Base-by-base conservation (phyloP, 2,329 filamentous ascomycete species). In the Talaromyces albobiverticillius region DNA sequence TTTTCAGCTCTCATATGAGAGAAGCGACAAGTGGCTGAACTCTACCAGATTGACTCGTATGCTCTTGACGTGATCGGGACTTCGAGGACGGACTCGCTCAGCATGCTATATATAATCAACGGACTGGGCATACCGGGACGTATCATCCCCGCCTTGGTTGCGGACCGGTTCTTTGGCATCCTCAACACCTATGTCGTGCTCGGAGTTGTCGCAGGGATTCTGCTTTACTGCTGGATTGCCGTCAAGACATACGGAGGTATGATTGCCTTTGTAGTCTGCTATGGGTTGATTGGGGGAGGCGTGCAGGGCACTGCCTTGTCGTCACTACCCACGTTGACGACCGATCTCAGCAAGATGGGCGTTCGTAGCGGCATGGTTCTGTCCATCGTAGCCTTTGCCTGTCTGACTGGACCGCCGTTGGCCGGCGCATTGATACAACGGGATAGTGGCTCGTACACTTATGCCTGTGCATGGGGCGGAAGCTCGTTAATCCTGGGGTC, bases 301-400 rank as follows among this genome's bases (percentile, higher is more conserved):
- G 49, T 49, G 14, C 50, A 53, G 32, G 49, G 45, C 3, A 67
- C 89, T 13, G 88, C 89, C 60, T 85, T 86, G 0, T 83, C 85
- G 0, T 81, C 79, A 0, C 63, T 87, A 32, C 80, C 79, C 79
- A 78, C 40, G 67, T 83, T 55, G 81, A 78, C 1, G 73, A 73
- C 0, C 76, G 47, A 84, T 60, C 55, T 81, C 55, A 75, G 74
- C 58, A 82, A 80, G 64, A 70, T 72, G 7, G 81, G 81, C 0
- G 76, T 79, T 14, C 69, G 80, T 16, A 79, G 82, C 66, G 81
- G 81, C 0, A 81, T 82, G 77, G 73, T 79, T 4, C 77, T 83
- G 46, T 77, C 72, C 26, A 74, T 81, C 53, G 75, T 82, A 11
- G 76, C 75, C 14, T 73, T 83, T 48, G 78, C 80, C 1, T 76